Base-by-base conservation (phyloP, 805 yeast genomes). In the Nakazawaea ambrosiae region DNA sequence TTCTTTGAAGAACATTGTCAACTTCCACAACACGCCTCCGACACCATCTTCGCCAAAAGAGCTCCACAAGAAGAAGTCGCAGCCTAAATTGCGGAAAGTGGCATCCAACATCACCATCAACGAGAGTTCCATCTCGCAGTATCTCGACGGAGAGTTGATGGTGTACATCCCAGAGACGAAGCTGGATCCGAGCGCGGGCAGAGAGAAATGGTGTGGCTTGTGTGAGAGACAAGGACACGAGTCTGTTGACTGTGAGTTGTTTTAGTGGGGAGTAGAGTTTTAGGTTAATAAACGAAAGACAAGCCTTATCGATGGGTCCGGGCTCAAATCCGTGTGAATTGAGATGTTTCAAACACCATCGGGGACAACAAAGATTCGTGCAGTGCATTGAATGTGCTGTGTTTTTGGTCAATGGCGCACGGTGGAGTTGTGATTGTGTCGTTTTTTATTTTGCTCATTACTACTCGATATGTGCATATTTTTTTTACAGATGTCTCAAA, bases 191-290 rank as follows among this genome's bases (percentile, higher is more conserved):
- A 67, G 88, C 0, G 76, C 75, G 2, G 96, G 96, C 1, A 68
- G 89, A 31, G 63, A 63, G 20, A 68, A 75, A 44, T 90, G 96
- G 95, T 90, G 98, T 61, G 96, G 95, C 0, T 65, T 87, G 37
- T 90, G 98, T 61, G 97, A 90, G 55, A 65, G 86, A 38, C 78
- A 75, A 31, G 98, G 97, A 1, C 98, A 90, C 53, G 80, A 78
- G 33, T 82, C 92, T 45, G 66, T 79, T 22, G 87, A 87, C 39
- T 90, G 98, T 58, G 39, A 27, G 14, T 22, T 17, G 19, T 39
- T 39, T 16, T 39, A 24, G 26, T 14, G 8, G 9, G 15, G n/a
- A 24, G 9, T 31, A 22, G 10, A 22, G 25, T n/a, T n/a, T n/a
- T n/a, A n/a, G 6, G 29, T 27, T 8, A n/a, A n/a, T 8, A 27